These are phyloP conservation scores for Irpex sp. DNA, from an alignment of 1,284 basidiomycete species.

Conservation along the genomic window DNA sequence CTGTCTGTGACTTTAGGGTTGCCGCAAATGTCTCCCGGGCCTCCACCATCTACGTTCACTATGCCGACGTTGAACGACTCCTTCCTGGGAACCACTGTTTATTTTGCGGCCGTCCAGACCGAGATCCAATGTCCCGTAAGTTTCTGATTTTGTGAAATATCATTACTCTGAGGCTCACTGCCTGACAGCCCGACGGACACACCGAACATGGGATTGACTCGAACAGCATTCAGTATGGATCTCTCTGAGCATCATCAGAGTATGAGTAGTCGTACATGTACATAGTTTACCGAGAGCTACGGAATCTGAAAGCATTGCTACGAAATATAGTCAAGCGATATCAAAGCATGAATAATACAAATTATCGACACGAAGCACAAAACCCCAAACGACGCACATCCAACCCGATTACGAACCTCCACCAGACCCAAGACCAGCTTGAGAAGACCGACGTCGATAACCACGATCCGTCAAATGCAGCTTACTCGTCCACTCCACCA, in stretches of 20 bases:
- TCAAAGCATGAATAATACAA: not conserved
- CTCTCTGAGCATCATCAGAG: not conserved
- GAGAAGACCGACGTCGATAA: not conserved
- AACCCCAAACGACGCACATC: too few relatives aligned
- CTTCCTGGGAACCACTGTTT: not conserved
- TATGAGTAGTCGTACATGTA: too few relatives aligned
- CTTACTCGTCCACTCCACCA: not conserved
- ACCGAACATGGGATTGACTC: constrained; percentile 6
- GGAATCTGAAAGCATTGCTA: not conserved
- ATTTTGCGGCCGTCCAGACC: constrained; percentile 1
- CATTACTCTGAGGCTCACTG: not conserved
- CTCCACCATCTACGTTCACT: constrained; percentile 4
- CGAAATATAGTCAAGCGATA: not conserved
- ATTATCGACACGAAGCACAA: not conserved
- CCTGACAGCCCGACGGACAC: constrained; percentile 7
- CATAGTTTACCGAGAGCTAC: too few relatives aligned
- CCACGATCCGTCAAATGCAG: not conserved
- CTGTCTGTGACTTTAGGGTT: not conserved
- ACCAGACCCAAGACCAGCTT: not conserved
- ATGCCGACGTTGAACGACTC: not conserved
- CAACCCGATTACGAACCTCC: not conserved
- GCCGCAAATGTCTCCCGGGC: not conserved
- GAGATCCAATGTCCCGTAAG: constrained; percentile 5
- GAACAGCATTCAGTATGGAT: not conserved
- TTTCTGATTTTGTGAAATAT: not conserved